Conservation (phyloP, 2,329 filamentous ascomycete species). For the Nannizziopsis arthrosporioides region DNA sequence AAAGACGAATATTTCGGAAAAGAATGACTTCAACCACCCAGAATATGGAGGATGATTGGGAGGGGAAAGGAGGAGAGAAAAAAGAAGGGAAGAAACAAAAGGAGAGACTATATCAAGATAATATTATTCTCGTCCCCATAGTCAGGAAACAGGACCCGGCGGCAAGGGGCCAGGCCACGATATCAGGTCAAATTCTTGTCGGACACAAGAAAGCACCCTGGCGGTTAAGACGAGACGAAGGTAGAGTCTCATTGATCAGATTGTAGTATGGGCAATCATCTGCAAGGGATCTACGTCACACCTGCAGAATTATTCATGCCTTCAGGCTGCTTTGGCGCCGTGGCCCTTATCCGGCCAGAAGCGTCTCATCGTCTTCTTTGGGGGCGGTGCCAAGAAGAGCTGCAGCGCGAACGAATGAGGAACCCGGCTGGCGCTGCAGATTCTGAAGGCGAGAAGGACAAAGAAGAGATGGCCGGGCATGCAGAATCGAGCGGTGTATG, state of each 20-base stretch:
- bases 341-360: constrained; percentile 1
- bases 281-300: constrained; percentile 4
- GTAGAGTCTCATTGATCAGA: constrained; percentile 6
- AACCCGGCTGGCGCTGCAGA: neutral
- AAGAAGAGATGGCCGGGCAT: neutral
- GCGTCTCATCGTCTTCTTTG: constrained; percentile 4
- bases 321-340: constrained; percentile 6
- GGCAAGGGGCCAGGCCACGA: constrained; percentile 6
- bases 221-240: constrained; percentile 8
- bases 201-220: constrained; percentile 4
- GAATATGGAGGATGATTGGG: neutral
- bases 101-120: constrained; percentile 7
- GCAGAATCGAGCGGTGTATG: neutral
- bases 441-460: neutral
- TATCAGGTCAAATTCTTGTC: constrained; percentile 3
- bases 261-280: neutral
- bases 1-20: neutral
- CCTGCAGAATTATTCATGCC: constrained; percentile 3
- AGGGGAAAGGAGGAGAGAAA: neutral
- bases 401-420: constrained; percentile 1
- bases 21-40: constrained; percentile 6
- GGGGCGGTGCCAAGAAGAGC: constrained; percentile 2
- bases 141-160: constrained; percentile 8
- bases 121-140: constrained; percentile 1
- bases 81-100: neutral